Evolutionary conservation across 768 basidiomycete species (phyloP).

Genomic region (Mycena vulgaris): DNA sequence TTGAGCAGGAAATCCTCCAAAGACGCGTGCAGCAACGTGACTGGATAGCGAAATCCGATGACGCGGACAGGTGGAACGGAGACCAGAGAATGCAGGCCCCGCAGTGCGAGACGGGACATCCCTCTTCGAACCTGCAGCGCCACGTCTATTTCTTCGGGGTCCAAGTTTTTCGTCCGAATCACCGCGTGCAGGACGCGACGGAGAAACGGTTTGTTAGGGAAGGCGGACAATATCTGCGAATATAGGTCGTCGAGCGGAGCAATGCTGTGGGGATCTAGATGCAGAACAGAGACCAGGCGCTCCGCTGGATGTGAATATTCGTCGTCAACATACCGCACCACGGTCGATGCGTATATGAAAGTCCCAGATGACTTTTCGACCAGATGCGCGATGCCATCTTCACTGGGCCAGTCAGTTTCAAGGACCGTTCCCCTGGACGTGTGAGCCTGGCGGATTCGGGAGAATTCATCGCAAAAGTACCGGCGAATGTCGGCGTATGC

Average conservation of each 20-base stretch:
- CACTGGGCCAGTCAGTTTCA: constrained; percentile 5
- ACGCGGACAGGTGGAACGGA: not conserved
- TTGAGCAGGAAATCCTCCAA: constrained; percentile 13
- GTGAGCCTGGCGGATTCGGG: not conserved
- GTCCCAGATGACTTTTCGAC: constrained; percentile 25
- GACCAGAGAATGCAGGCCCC: constrained; percentile 15
- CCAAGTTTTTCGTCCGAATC: not conserved
- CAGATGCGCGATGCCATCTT: constrained; percentile 3
- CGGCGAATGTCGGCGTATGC: constrained; percentile 9
- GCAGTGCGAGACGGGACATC: constrained; percentile 9
- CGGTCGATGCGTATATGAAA: constrained; percentile 24
- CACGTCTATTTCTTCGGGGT: constrained; percentile 23
- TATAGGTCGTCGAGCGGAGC: constrained; percentile 23
- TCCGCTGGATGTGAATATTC: constrained; percentile 22
- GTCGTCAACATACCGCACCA: constrained; percentile 23
- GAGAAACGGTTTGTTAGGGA: not conserved
- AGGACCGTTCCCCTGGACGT: constrained; percentile 1
- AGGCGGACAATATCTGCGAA: not conserved
- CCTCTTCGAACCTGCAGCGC: constrained; percentile 2
- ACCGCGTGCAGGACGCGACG: constrained; percentile 6
- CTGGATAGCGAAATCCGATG: not conserved
- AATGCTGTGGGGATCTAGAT: constrained; percentile 15
- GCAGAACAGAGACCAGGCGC: constrained; percentile 16
- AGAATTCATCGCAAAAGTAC: constrained; percentile 14
- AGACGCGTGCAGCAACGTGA: constrained; percentile 3